Evolutionary conservation across 1,284 basidiomycete genomes (phyloP).

Genomic region (Ustilago cynodontis): DNA sequence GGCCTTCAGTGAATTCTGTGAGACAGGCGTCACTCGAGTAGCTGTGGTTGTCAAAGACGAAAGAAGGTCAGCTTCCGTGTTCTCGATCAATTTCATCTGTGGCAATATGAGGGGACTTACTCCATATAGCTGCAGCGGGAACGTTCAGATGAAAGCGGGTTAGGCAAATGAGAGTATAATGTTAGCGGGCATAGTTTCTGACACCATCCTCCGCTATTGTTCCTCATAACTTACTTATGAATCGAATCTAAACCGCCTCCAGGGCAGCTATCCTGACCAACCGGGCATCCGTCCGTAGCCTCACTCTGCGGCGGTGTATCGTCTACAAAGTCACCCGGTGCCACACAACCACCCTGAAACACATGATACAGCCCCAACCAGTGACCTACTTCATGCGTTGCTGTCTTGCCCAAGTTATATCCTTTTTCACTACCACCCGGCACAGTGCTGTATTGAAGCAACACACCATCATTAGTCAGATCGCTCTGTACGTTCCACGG

Average conservation of each 20-base stretch:
- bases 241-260: conserved; percentile 47
- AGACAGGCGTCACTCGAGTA: conserved; percentile 53
- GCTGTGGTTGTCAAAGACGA: conserved; percentile 8
- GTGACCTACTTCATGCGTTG: conserved; percentile 74
- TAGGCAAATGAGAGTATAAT: background rate
- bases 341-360: conserved; percentile 75
- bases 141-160: background rate
- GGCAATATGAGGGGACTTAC: conserved; percentile 20
- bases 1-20: conserved; percentile 51
- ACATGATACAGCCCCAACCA: conserved; percentile 75
- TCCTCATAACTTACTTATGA: conserved; percentile 44
- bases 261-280: conserved; percentile 40
- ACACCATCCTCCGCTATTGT: background rate
- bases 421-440: conserved; percentile 73
- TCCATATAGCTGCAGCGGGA: conserved; percentile 46
- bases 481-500: conserved; percentile 54
- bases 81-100: background rate
- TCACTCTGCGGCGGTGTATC: conserved; percentile 72
- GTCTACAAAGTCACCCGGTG: conserved; percentile 73
- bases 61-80: background rate
- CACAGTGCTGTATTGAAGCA: conserved; percentile 69
- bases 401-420: conserved; percentile 74
- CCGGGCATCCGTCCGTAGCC: conserved; percentile 49
- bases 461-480: conserved; percentile 28
- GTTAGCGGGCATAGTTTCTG: background rate